Evolutionary conservation across 164 flowering plant genomes (phyloP), one percentile per base, ranked within the genome.

Genomic region (Vitis vinifera): DNA sequence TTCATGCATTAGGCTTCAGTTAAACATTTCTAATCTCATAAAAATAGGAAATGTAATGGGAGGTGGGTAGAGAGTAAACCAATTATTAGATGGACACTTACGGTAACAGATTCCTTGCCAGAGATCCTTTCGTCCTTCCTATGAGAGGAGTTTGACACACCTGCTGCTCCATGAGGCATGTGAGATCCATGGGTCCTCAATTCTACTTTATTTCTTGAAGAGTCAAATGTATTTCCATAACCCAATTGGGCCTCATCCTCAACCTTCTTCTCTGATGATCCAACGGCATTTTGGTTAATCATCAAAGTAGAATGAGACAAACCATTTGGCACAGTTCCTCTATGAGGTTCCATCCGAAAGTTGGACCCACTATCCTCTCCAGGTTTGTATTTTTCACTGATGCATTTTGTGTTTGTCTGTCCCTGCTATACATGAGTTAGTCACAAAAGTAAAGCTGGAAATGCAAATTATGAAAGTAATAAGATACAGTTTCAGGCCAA

Each of bases 271-370:
- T 63, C 65, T 14, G 79, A 56, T 51, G 73, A 66, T 29, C 69
- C 83, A 30, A 19, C 70, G 50, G 79, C 76, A 49, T 66, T 77
- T 3, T 84, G 88, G 68, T 83, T 85, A 30, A 83, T 51, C 72
- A 77, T 71, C 47, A 87, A 77, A 53, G 65, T 70, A 30, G 83
- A 74, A 57, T 84, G 80, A 58, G 77, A 49, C 55, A 48, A 65
- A 15, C 78, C 83, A 63, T 70, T 71, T 48, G 27, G 64, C 23
- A 15, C 59, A 19, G 16, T 57, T 66, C 57, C 83, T 72, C 75
- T 80, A 9, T 78, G 78, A 3, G 83, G 74, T 53, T 82, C 84
- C 11, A 79, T 76, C 16, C 69, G 75, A 66, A 75, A 76, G 10
- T 82, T 78, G 44, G 78, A 51, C 14, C 81, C 80, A 51, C 58